phyloP scores from a whole-genome alignment of 805 yeast genomes.

The Ogataea haglerorum region DNA sequence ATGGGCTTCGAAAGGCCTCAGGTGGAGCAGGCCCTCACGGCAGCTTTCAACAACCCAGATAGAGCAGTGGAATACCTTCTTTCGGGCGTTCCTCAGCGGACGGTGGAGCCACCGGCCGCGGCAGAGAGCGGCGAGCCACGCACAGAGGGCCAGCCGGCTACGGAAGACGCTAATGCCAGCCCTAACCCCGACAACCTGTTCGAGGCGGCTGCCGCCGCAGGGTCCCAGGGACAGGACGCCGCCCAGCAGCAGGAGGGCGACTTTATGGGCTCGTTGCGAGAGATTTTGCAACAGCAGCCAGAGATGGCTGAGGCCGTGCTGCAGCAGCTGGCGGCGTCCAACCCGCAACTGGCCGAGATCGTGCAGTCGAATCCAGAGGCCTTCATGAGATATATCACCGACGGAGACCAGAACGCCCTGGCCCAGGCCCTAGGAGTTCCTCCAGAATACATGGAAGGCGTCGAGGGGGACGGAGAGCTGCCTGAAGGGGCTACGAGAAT shows the following conservation, averaged over 20 bases:
- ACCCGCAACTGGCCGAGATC: constrained; percentile 80
- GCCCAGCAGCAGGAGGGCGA: constrained; percentile 31
- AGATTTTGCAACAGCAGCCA: constrained; percentile 79
- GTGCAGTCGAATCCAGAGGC: constrained; percentile 88
- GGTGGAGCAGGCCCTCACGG: constrained; percentile 87
- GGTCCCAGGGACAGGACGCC: constrained; percentile 30
- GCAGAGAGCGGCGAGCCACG: constrained; percentile 17
- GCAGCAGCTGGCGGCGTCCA: constrained; percentile 73
- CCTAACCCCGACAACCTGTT: constrained; percentile 45
- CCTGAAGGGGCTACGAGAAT: constrained; percentile 50
- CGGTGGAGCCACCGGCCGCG: constrained; percentile 12
- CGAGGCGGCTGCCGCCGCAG: constrained; percentile 43
- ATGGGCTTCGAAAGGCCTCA: constrained; percentile 92
- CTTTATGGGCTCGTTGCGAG: constrained; percentile 60
- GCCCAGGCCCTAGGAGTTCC: constrained; percentile 41
- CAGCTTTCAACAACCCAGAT: constrained; percentile 96
- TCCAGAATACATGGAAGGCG: constrained; percentile 36
- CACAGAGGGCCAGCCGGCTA: constrained; percentile 1
- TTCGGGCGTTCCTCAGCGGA: constrained; percentile 77
- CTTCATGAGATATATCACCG: constrained; percentile 69
- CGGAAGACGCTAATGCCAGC: constrained; percentile 27
- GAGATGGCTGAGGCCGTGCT: constrained; percentile 81
- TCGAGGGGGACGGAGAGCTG: constrained; percentile 35
- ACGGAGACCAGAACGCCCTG: constrained; percentile 56
- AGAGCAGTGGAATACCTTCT: constrained; percentile 94